These are phyloP conservation scores for Niebla homalea DNA, from an alignment of 495 filamentous ascomycete species.

Conservation along the genomic window DNA sequence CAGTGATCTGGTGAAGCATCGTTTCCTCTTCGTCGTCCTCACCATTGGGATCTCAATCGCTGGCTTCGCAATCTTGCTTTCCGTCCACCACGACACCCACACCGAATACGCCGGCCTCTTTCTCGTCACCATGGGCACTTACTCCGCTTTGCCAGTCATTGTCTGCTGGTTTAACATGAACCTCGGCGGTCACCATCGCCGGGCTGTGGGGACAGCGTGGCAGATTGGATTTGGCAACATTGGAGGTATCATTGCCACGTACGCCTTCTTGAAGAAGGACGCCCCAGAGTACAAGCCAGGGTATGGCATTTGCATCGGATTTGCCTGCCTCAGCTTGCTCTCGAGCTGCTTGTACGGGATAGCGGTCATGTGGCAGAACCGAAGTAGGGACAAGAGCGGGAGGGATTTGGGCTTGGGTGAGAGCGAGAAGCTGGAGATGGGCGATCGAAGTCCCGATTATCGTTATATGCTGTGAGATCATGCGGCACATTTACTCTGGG, in stretches of 20 bases:
- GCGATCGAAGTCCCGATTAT: constrained; percentile 54
- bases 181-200: constrained; percentile 71
- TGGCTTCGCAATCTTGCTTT: constrained; percentile 61
- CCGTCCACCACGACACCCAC: constrained; percentile 40
- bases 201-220: constrained; percentile 74
- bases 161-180: constrained; percentile 95
- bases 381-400: constrained; percentile 39
- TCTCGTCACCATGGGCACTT: constrained; percentile 46
- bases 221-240: constrained; percentile 91
- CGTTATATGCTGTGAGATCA: constrained; percentile 38
- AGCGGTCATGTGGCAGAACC: constrained; percentile 51
- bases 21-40: constrained; percentile 59
- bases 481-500: background rate
- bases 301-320: constrained; percentile 66
- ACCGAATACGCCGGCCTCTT: constrained; percentile 65
- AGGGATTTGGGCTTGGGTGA: constrained; percentile 48
- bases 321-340: constrained; percentile 51
- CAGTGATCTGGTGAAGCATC: constrained; percentile 57
- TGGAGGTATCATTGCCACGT: constrained; percentile 84
- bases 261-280: constrained; percentile 61
- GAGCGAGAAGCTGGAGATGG: constrained; percentile 59
- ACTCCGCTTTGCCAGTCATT: constrained; percentile 23
- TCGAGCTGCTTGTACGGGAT: constrained; percentile 48
- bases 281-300: constrained; percentile 58
- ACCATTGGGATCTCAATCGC: constrained; percentile 51